phyloP scores from a whole-genome alignment of 2,329 filamentous ascomycete species.

The Fusarium sp. region DNA sequence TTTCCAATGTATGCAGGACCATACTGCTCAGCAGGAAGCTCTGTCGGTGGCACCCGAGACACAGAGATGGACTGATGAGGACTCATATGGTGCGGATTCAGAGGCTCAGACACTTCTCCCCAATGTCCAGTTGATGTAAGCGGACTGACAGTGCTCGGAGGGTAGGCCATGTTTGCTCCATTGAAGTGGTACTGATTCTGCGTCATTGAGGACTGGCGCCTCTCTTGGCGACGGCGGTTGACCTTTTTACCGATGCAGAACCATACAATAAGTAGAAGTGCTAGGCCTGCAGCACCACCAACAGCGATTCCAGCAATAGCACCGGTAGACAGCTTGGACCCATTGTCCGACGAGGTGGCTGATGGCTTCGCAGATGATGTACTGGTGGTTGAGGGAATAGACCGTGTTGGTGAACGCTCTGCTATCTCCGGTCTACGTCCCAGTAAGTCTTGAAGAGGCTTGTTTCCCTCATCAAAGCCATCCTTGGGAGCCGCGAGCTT shows the following conservation, averaged over 20 bases:
- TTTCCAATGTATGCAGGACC: too few relatives aligned
- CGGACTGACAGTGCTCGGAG: background rate
- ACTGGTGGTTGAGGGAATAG: background rate
- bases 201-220: background rate
- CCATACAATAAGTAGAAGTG: background rate
- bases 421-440: background rate
- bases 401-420: background rate
- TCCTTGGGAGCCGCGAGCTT: background rate
- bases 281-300: background rate
- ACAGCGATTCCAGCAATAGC: background rate
- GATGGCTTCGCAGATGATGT: background rate
- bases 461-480: background rate
- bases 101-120: background rate
- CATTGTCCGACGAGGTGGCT: background rate
- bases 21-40: background rate
- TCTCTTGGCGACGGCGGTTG: background rate
- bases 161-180: background rate
- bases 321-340: background rate
- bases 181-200: background rate
- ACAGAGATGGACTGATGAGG: background rate
- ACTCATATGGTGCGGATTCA: background rate
- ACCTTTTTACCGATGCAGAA: background rate
- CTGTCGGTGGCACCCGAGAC: background rate
- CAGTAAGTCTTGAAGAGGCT: background rate
- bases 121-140: background rate